Base-by-base conservation (phyloP, 176 grass and related monocot genomes). In the Microstegium vimineum region DNA sequence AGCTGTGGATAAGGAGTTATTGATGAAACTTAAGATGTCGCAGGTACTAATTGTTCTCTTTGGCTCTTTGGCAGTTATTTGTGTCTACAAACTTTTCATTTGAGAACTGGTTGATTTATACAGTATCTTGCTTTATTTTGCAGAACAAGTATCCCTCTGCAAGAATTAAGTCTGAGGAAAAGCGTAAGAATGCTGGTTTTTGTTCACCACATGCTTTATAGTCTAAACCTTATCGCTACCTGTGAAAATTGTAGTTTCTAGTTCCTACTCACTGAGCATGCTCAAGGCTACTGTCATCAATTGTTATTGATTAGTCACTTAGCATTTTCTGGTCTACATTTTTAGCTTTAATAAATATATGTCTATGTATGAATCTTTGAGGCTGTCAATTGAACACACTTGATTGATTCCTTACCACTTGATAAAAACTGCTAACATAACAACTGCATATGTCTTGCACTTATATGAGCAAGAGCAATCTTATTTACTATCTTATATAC, bases 131-230 rank as follows among this genome's bases (percentile, higher is more conserved):
- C 36, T 43, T n/a, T 12, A n/a, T 81, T 76, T 81, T 68, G 52
- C 67, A 89, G 90, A 80, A 13, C 33, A 87, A 33, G 0, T 72
- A 84, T 89, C 42, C 75, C 26, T 86, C 71, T 31, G 56, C 12
- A 12, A 87, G 84, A 81, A 84, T 71, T n/a, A 89, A 81, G 47
- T 63, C 51, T 30, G 90, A 89, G 45, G 89, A 87, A 62, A 92
- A 92, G 23, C 38, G 87, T 86, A 77, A 87, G 84, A 66, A 27
- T 61, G 23, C 59, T 83, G 17, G 59, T 26, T 77, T 47, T 22
- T 45, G 4, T 49, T 43, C 73, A 41, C 20, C 20, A 52, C 41
- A 15, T 86, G 23, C 18, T 64, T 86, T 83, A 13, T 62, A 43
- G 18, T 71, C 47, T 70, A 72, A 57, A 88, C 8, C 16, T 25